Conservation (phyloP, 2,329 filamentous ascomycete species). For the Fusarium protoensiforme region DNA sequence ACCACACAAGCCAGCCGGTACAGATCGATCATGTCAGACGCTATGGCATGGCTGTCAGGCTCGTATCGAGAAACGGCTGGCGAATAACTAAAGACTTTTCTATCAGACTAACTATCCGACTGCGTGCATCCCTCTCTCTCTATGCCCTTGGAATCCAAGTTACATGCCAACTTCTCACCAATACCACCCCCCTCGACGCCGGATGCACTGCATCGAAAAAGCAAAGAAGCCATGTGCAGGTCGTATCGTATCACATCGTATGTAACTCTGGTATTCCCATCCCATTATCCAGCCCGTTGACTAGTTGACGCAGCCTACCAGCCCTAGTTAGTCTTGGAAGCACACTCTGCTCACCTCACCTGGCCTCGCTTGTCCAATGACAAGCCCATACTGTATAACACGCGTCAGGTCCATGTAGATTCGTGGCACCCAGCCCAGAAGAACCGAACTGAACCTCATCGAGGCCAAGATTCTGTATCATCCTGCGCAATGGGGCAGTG, state of each 20-base stretch:
- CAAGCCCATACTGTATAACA: background rate
- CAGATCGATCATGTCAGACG: background rate
- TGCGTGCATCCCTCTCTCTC: background rate
- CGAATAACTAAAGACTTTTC: background rate
- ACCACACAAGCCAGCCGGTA: background rate
- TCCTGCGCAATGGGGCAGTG: background rate
- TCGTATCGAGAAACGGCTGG: background rate
- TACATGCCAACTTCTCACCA: background rate
- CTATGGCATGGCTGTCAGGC: background rate
- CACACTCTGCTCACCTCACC: slow-evolving; percentile 1
- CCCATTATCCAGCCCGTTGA: background rate
- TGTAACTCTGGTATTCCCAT: background rate
- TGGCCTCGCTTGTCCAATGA: background rate
- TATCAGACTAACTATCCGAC: background rate
- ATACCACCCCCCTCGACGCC: background rate
- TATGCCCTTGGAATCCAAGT: background rate
- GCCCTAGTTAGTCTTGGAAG: background rate
- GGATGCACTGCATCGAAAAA: background rate
- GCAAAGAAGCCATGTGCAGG: background rate
- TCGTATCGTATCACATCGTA: background rate
- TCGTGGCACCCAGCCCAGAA: background rate
- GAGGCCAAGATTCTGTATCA: background rate
- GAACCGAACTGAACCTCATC: background rate
- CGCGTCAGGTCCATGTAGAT: background rate
- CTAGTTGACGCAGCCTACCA: slow-evolving; percentile 5